Percentiles rank a stretch among this genome's conserved stretches.
Evolutionary conservation across 2,329 filamentous ascomycete genomes (phyloP).

Genomic region (Dactylonectria estremocensis): DNA sequence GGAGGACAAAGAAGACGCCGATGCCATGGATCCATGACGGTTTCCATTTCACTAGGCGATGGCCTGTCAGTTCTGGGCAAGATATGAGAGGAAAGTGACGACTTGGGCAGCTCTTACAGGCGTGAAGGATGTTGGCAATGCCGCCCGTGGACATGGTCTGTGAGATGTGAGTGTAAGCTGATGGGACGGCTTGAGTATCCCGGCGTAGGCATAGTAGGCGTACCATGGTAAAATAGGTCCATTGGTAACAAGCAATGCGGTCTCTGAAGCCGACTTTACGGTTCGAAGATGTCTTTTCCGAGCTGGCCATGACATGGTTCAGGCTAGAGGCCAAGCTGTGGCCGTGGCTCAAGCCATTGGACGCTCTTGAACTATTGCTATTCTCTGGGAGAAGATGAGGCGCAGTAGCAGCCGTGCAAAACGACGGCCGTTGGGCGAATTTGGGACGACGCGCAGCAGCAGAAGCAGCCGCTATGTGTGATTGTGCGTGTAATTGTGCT

Average conservation of each 20-base stretch:
- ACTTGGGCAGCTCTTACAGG: constrained; percentile 35
- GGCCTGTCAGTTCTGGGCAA: constrained; percentile 3
- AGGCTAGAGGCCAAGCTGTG: constrained; percentile 45
- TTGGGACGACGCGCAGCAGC: constrained; percentile 27
- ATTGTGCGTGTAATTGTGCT: too few species aligned
- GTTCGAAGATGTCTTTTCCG: constrained; percentile 41
- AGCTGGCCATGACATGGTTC: constrained; percentile 54
- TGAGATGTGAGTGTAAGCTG: constrained; percentile 11
- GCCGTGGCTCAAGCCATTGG: constrained; percentile 29
- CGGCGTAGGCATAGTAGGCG: background rate
- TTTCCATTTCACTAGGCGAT: constrained; percentile 44
- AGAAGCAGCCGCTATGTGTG: too few species aligned
- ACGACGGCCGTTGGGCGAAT: constrained; percentile 37
- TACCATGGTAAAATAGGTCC: constrained; percentile 83
- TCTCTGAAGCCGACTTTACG: constrained; percentile 63
- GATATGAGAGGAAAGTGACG: background rate
- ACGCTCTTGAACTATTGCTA: constrained; percentile 20
- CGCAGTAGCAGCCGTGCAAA: constrained; percentile 33
- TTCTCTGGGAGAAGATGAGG: constrained; percentile 12
- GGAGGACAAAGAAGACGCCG: constrained; percentile 72
- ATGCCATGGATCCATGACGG: constrained; percentile 71
- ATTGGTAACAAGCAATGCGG: constrained; percentile 69
- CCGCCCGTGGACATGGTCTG: constrained; percentile 68
- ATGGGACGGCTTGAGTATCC: background rate
- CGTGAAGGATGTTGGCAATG: constrained; percentile 68